Base-by-base conservation (phyloP, 2,329 filamentous ascomycete genomes). In the Thelonectria rubi region DNA sequence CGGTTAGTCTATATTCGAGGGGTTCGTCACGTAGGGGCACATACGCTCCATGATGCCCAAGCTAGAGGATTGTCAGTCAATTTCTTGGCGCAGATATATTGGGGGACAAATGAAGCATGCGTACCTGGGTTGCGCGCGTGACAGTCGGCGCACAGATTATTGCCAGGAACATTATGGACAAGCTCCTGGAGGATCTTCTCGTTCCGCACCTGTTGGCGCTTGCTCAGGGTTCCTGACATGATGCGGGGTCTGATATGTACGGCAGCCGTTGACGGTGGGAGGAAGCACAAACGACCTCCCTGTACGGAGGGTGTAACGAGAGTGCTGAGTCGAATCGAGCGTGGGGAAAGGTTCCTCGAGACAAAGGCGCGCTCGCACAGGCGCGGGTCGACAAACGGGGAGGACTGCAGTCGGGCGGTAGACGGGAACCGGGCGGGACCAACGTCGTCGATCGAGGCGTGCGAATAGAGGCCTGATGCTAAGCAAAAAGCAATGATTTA, bases 161-260 rank as follows among this genome's bases (percentile, higher is more conserved):
- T 99, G 61, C 95, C 95, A 9, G 93, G 87, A 10, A 97, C 71
- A 39, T 83, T 88, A 69, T 91, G 91, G 69, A 98, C 90, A 65
- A 99, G 86, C 49, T 98, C 94, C 74, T 97, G 93, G 68, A 99
- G 84, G 58, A 88, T 83, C 76, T 92, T 92, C 82, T 99, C 95
- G 79, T 99, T 97, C 80, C 95, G 94, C 83, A 91, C 93, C 85
- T 97, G 94, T 82, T 97, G 93, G 80, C 95, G 93, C 86, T 98
- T 99, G 84, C 90, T 97, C 77, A 96, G 83, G 46, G 88, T 84
- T 57, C 86, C 84, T 58, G 91, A 86, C 91, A 94, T 95, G 68
- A 49, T 64, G 64, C 56, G 39, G 62, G 55, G 48, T 55, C 26
- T 52, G 18, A 46, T 32, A 56, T 53, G 53, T 49, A 47, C 52